A percentile compares a stretch with the other conserved stretches of the same genome.
Evolutionary conservation across 306 rosid genomes (phyloP).

Genomic region (Quercus mongolica): DNA sequence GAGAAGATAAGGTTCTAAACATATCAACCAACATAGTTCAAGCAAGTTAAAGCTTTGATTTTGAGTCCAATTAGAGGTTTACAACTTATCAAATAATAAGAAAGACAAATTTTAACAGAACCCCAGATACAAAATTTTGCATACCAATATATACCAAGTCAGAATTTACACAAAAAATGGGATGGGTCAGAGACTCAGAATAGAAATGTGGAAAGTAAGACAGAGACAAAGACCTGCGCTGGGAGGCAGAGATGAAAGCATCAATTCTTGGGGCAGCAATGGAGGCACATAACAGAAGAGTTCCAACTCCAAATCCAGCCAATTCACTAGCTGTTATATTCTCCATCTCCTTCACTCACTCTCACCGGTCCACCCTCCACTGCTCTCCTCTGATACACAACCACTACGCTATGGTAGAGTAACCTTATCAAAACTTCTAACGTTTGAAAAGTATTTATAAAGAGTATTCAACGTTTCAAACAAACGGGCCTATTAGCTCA

Average conservation of each 20-base stretch:
- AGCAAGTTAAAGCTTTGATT: background rate
- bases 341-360: conserved; percentile 40
- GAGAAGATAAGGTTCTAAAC: background rate
- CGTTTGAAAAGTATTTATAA: background rate
- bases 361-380: background rate
- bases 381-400: background rate
- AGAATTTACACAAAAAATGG: background rate
- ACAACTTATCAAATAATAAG: too few relatives aligned
- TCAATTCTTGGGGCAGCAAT: conserved; percentile 82
- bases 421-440: background rate
- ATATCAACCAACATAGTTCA: background rate
- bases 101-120: background rate
- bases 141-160: background rate
- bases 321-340: conserved; percentile 76
- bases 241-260: conserved; percentile 77
- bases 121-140: background rate
- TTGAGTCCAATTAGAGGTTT: background rate
- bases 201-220: background rate
- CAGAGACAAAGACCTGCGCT: conserved; percentile 50
- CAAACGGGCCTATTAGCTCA: conserved; percentile 72
- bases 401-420: background rate
- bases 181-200: background rate
- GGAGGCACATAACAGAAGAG: conserved; percentile 74
- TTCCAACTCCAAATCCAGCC: conserved; percentile 84
- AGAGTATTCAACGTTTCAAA: accelerated